A percentile compares a stretch with the other conserved stretches of the same genome.
Evolutionary conservation across 2,329 filamentous ascomycete genomes (phyloP).

Genomic region (Aspergillus quadrilineatus): DNA sequence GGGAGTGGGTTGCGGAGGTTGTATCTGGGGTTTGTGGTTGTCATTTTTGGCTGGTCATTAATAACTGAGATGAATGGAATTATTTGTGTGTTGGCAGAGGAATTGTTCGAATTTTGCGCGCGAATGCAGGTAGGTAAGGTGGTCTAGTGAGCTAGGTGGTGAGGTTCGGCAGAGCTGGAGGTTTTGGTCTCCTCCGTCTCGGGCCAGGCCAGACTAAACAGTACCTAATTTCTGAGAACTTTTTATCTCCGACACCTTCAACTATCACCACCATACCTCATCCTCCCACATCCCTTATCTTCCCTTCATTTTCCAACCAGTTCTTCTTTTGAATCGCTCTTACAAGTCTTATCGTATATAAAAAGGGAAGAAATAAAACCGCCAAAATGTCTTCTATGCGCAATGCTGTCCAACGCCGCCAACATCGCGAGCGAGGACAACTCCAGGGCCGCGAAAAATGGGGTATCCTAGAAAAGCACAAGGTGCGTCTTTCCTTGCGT

Average conservation of each 20-base stretch:
- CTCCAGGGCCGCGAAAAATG: conserved; percentile 78
- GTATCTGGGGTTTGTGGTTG: conserved; percentile 26
- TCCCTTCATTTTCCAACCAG: not conserved
- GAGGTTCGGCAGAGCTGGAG: not conserved
- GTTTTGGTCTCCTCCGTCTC: not conserved
- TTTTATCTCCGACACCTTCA: conserved; percentile 2
- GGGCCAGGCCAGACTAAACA: not conserved
- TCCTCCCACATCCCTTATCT: not conserved
- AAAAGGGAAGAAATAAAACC: not conserved
- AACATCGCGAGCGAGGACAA: conserved; percentile 88
- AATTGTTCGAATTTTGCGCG: not conserved
- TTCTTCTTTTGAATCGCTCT: too few species aligned
- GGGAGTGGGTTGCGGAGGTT: conserved; percentile 72
- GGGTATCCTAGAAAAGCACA: conserved; percentile 94
- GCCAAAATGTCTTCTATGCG: conserved; percentile 57
- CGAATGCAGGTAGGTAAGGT: not conserved
- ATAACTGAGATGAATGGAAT: not conserved
- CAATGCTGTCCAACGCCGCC: conserved; percentile 71
- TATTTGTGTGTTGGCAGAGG: not conserved
- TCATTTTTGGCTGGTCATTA: not conserved
- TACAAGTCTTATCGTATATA: too few species aligned
- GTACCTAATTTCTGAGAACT: not conserved
- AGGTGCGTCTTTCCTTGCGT: conserved; percentile 51
- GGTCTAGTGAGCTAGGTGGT: not conserved
- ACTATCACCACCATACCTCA: not conserved